Base-by-base conservation (phyloP, 208 protist genomes). In the Acanthamoeba lenticulata region DNA sequence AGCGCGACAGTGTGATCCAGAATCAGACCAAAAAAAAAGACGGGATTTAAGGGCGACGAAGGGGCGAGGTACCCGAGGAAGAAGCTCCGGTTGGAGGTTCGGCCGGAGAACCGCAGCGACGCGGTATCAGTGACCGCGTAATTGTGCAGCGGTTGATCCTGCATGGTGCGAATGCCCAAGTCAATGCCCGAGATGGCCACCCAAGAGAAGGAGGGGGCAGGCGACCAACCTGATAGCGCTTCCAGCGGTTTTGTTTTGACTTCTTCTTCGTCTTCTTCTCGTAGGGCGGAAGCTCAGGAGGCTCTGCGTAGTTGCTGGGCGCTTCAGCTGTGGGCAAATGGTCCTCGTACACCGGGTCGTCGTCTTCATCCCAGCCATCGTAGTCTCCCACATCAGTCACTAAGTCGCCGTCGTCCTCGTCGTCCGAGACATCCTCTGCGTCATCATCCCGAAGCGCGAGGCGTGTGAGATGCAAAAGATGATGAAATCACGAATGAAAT, bases 221-320 rank as follows among this genome's bases (percentile, higher is more conserved):
- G 42, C 15, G 69, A 69, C 38, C 24, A 60, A 86, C 77, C 77
- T 86, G 77, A 36, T 86, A 86, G 27, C 77, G 77, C 77, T 86
- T 11, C 77, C 77, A 86, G 9, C 40, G 77, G 38, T 29, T 86
- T 38, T 29, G 32, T 29, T 45, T 47, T 6, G 7, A 7, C 27
- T 32, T 86, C 77, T 86, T 86, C 77, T 60, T 57, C 19, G 49
- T 86, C 45, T 57, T 86, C 29, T 86, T 57, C 42, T 4, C 4
- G 38, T 36, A 86, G 24, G 77, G 77, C 13, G 77, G 77, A 15
- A 86, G 45, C 29, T 86, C 77, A 29, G 77, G 77, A 47, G 45
- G 44, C 44, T 86, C 77, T 5, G 40, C 77, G 0, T 86, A 86
- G 19, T 86, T 86, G 13, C 42, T 38, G 0, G 0, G 77, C 21